phyloP scores from a whole-genome alignment of 2,329 filamentous ascomycete species.

The Penicillium sp. region DNA sequence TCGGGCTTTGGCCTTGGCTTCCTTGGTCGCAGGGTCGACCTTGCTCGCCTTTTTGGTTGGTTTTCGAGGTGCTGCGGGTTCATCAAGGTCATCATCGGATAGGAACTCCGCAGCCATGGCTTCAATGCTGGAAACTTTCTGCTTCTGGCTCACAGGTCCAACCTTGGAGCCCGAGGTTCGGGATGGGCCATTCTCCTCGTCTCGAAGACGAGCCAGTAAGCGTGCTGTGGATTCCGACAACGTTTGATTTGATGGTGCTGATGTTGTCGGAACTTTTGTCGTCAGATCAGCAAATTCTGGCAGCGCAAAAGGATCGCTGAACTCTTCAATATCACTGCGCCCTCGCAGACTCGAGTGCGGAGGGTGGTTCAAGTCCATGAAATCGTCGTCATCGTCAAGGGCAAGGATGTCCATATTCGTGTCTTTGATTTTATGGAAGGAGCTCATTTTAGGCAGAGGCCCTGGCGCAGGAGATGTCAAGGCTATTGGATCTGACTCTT shows the following conservation, averaged over 20 bases:
- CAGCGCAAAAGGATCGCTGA: slow-evolving; percentile 32
- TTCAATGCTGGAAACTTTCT: slow-evolving; percentile 5
- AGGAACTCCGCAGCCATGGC: slow-evolving; percentile 13
- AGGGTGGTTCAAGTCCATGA: slow-evolving; percentile 5
- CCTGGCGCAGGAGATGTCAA: slow-evolving; percentile 45
- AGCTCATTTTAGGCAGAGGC: slow-evolving; percentile 10
- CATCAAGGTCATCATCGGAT: slow-evolving; percentile 45
- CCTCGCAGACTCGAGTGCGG: not conserved
- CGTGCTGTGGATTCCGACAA: slow-evolving; percentile 45
- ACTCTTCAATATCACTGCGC: slow-evolving; percentile 34
- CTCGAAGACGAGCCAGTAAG: slow-evolving; percentile 38
- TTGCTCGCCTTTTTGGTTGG: slow-evolving; percentile 45
- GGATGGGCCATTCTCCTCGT: not conserved
- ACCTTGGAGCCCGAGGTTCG: not conserved
- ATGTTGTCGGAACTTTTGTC: slow-evolving; percentile 18
- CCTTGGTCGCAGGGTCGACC: slow-evolving; percentile 33
- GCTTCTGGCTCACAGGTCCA: slow-evolving; percentile 9
- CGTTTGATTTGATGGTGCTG: slow-evolving; percentile 15
- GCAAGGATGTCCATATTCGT: slow-evolving; percentile 31
- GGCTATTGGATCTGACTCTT: slow-evolving; percentile 44
- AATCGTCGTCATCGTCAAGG: slow-evolving; percentile 38
- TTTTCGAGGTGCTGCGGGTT: slow-evolving; percentile 43
- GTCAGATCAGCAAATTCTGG: slow-evolving; percentile 31
- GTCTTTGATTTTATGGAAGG: not conserved
- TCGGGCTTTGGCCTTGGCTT: slow-evolving; percentile 56